A percentile compares a stretch with the other conserved stretches of the same genome.
Evolutionary conservation across 2,329 filamentous ascomycete genomes (phyloP).

Genomic region (Ceratocystis cubensis): DNA sequence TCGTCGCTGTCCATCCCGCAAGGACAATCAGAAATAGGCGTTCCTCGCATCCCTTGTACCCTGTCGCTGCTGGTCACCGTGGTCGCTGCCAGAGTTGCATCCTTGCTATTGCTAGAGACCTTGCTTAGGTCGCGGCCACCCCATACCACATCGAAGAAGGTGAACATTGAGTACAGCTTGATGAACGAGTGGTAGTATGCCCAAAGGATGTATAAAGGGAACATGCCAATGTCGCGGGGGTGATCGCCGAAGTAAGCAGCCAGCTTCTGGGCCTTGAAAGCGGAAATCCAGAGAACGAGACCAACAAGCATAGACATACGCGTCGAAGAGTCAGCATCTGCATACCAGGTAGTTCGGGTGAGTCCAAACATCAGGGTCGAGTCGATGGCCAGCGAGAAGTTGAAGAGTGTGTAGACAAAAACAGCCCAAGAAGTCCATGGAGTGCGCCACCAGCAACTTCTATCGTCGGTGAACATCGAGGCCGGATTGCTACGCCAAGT

Average conservation of each 20-base stretch:
- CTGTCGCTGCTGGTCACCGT: neutral
- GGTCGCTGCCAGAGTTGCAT: neutral
- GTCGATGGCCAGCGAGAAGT: conserved; percentile 45
- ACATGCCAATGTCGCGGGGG: conserved; percentile 39
- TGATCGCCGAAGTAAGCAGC: conserved; percentile 39
- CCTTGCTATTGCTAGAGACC: neutral
- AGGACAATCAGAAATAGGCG: neutral
- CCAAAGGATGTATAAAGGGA: conserved; percentile 41
- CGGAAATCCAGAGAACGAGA: conserved; percentile 36
- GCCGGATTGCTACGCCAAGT: conserved; percentile 45
- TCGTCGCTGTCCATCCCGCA: neutral
- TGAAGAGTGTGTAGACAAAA: conserved; percentile 41
- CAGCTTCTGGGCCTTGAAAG: conserved; percentile 47
- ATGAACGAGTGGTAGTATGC: conserved; percentile 46
- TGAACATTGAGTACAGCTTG: conserved; percentile 44
- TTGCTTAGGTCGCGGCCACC: conserved; percentile 19
- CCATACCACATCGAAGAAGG: conserved; percentile 37
- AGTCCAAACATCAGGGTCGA: conserved; percentile 29
- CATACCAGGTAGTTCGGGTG: conserved; percentile 13
- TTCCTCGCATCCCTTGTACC: neutral
- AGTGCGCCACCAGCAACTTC: conserved; percentile 26
- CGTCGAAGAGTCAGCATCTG: neutral
- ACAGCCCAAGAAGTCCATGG: conserved; percentile 46
- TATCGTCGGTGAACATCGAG: conserved; percentile 30
- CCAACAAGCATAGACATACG: conserved; percentile 2